phyloP scores from a whole-genome alignment of 2,329 filamentous ascomycete species.

The Fusarium dimerum region DNA sequence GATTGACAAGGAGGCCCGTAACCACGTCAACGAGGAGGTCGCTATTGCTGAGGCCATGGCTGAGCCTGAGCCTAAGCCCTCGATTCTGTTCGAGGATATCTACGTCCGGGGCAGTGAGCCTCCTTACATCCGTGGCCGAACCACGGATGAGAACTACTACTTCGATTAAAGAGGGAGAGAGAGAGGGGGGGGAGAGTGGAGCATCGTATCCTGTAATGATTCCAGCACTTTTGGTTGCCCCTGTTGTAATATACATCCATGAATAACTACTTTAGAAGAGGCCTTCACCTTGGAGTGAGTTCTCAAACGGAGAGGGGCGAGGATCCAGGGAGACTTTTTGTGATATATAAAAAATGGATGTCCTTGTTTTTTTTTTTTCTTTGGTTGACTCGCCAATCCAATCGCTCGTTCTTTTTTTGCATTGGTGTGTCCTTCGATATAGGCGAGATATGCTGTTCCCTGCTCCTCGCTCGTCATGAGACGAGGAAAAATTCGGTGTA shows the following conservation, averaged over 20 bases:
- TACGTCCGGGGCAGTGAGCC: constrained; percentile 29
- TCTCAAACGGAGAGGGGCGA: constrained; percentile 27
- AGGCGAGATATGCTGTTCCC: too few relatives aligned
- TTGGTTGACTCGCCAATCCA: not conserved
- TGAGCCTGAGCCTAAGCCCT: constrained; percentile 71
- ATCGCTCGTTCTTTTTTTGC: constrained; percentile 8
- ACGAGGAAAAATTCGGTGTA: not conserved
- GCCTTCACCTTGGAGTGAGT: constrained; percentile 17
- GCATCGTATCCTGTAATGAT: constrained; percentile 33
- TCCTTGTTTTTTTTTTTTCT: constrained; percentile 4
- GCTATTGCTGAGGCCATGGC: constrained; percentile 87
- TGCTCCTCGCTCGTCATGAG: not conserved
- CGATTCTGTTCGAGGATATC: constrained; percentile 78
- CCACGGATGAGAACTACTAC: constrained; percentile 88
- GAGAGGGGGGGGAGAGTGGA: too few relatives aligned
- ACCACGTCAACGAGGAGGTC: constrained; percentile 85
- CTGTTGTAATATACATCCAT: constrained; percentile 35
- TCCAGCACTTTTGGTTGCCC: constrained; percentile 28
- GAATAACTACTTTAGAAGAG: constrained; percentile 26
- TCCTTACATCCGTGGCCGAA: constrained; percentile 31
- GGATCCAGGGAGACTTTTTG: constrained; percentile 22
- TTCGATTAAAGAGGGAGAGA: constrained; percentile 21
- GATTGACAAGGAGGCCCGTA: constrained; percentile 91
- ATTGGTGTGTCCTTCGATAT: not conserved
- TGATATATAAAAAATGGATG: constrained; percentile 24